Evolutionary conservation across 441 rosid genomes (phyloP).

Genomic region (Bocquillonia castaneifolia): DNA sequence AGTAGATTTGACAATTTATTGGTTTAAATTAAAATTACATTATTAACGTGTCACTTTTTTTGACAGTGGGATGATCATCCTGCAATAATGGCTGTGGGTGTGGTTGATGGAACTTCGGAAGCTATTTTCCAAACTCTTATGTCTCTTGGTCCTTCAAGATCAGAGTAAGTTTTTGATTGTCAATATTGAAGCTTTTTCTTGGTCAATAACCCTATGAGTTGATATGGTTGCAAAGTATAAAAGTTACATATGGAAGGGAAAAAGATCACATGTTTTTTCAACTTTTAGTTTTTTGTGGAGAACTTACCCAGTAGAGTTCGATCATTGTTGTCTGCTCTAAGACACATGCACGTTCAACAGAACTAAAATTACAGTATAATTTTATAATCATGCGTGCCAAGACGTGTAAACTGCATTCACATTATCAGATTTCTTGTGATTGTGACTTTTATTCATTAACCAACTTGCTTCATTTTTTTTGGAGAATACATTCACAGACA

Average conservation of each 20-base stretch:
- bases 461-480: background rate
- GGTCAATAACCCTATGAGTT: background rate
- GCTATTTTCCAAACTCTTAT: conserved; percentile 87
- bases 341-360: background rate
- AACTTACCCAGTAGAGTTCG: background rate
- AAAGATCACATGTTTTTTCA: background rate
- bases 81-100: conserved; percentile 97
- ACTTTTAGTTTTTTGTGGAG: background rate
- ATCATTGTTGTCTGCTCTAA: background rate
- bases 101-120: conserved; percentile 92
- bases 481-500: background rate
- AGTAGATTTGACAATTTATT: conserved; percentile 25
- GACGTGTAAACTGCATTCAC: background rate
- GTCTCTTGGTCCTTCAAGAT: conserved; percentile 96
- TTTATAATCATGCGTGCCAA: background rate
- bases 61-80: conserved; percentile 95
- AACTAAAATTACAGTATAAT: background rate
- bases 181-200: background rate
- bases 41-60: conserved; percentile 15
- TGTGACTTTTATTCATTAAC: conserved; percentile 2
- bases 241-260: background rate
- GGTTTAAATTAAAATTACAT: conserved; percentile 5
- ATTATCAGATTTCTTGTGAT: background rate
- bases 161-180: conserved; percentile 52
- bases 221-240: background rate